Conservation (phyloP, 2,329 filamentous ascomycete species). For the Colletotrichum liriopes region DNA sequence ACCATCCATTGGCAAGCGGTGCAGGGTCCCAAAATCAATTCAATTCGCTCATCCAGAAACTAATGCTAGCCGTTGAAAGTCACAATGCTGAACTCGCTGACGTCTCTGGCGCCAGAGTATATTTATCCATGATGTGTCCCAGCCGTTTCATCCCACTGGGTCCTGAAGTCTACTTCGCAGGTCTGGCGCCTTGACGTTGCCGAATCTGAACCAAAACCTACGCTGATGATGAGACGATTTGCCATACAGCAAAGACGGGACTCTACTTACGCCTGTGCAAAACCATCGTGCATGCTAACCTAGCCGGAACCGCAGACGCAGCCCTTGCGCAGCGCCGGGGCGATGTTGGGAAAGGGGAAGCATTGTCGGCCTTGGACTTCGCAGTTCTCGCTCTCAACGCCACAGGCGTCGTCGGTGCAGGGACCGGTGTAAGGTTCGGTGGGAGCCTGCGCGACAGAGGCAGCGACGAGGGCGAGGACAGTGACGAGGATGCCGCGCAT, state of each 20-base stretch:
- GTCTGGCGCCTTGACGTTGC: neutral
- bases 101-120: neutral
- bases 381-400: constrained; percentile 31
- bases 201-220: constrained; percentile 14
- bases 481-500: constrained; percentile 30
- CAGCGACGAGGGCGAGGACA: constrained; percentile 26
- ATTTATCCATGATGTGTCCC: neutral
- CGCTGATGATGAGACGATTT: constrained; percentile 16
- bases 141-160: neutral
- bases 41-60: neutral
- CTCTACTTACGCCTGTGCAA: constrained; percentile 19
- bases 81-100: neutral
- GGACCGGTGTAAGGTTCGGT: constrained; percentile 26
- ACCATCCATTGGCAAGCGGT: too few species aligned
- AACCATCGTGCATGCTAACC: neutral
- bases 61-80: neutral
- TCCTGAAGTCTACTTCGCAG: neutral
- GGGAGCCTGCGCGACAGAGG: constrained; percentile 11
- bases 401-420: constrained; percentile 35
- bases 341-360: constrained; percentile 38
- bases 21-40: neutral
- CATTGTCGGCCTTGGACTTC: constrained; percentile 36
- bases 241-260: neutral
- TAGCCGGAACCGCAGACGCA: constrained; percentile 41
- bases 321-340: constrained; percentile 35